These are phyloP conservation scores for Dactylellina leptospora DNA, from an alignment of 2,329 filamentous ascomycete species.

Conservation along the genomic window DNA sequence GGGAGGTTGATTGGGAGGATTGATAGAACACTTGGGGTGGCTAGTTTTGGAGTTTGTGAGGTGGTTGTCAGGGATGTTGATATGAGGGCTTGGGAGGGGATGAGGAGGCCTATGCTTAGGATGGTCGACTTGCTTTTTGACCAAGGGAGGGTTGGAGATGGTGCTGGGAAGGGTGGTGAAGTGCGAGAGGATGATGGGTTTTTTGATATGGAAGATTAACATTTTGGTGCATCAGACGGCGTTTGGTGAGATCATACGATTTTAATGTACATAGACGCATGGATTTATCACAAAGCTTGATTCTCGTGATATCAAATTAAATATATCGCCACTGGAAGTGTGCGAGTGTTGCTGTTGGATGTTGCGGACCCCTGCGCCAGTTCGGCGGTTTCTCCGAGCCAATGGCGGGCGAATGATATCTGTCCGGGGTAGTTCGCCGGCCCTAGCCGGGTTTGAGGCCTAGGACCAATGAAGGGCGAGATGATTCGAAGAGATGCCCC, in stretches of 20 bases:
- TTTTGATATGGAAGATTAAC: slow-evolving; percentile 51
- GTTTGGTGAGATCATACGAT: too few relatives aligned
- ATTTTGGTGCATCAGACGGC: too few relatives aligned
- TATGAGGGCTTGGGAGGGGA: slow-evolving; percentile 4
- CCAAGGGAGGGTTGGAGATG: not conserved
- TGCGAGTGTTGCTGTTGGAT: not conserved
- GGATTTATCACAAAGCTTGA: too few relatives aligned
- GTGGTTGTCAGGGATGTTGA: slow-evolving; percentile 31
- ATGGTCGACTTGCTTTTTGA: slow-evolving; percentile 19
- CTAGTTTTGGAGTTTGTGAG: slow-evolving; percentile 28
- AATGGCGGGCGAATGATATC: slow-evolving; percentile 26
- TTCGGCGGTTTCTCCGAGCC: slow-evolving; percentile 13
- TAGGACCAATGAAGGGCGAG: slow-evolving; percentile 40
- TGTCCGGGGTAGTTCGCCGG: slow-evolving; percentile 45
- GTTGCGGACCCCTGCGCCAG: slow-evolving; percentile 10
- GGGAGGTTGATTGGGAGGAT: slow-evolving; percentile 9
- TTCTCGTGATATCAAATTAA: too few relatives aligned
- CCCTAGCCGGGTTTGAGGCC: slow-evolving; percentile 19
- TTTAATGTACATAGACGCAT: too few relatives aligned
- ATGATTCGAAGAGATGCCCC: slow-evolving; percentile 41
- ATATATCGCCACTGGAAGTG: too few relatives aligned
- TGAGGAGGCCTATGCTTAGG: slow-evolving; percentile 12
- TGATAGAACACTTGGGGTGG: slow-evolving; percentile 2
- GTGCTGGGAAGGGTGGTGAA: not conserved
- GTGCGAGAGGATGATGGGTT: not conserved